Evolutionary conservation across 1,284 basidiomycete genomes (phyloP).

Genomic region (Paramarasmius palmivorus): DNA sequence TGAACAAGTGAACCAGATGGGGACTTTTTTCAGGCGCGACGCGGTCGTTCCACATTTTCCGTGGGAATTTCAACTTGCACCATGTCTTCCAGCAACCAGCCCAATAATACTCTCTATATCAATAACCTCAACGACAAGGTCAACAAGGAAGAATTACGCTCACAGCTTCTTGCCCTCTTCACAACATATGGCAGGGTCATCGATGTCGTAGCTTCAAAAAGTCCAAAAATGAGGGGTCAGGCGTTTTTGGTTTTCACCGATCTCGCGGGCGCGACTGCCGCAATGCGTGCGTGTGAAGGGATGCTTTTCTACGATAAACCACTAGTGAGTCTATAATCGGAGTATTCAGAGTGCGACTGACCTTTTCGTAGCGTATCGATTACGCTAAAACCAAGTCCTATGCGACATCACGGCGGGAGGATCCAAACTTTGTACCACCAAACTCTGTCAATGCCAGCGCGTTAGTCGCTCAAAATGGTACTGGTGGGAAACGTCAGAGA

Average conservation of each 20-base stretch:
- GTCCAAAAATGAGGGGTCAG: conserved; percentile 87
- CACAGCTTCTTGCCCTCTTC: conserved; percentile 89
- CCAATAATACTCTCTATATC: conserved; percentile 89
- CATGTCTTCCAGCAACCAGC: conserved; percentile 60
- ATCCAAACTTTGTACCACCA: conserved; percentile 74
- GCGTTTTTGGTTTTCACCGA: conserved; percentile 96
- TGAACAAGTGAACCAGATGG: neutral
- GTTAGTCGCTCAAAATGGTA: conserved; percentile 38
- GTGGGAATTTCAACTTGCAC: conserved; percentile 37
- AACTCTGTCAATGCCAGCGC: conserved; percentile 58
- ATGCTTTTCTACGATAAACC: conserved; percentile 93
- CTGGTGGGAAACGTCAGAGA: conserved; percentile 62
- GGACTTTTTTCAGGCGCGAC: neutral
- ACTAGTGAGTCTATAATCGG: conserved; percentile 58
- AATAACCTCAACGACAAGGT: conserved; percentile 94
- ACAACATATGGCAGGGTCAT: conserved; percentile 91
- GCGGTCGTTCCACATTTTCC: conserved; percentile 16
- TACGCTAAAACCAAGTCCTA: conserved; percentile 88
- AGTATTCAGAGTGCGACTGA: conserved; percentile 8
- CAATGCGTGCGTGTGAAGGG: conserved; percentile 87
- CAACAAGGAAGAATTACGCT: conserved; percentile 88
- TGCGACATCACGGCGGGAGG: conserved; percentile 73
- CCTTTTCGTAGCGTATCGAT: conserved; percentile 65
- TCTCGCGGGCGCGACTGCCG: conserved; percentile 85
- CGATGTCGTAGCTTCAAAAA: conserved; percentile 94